Evolutionary conservation across 192 early-diverging fungal species (phyloP).

Genomic region (Podila minutissima): DNA sequence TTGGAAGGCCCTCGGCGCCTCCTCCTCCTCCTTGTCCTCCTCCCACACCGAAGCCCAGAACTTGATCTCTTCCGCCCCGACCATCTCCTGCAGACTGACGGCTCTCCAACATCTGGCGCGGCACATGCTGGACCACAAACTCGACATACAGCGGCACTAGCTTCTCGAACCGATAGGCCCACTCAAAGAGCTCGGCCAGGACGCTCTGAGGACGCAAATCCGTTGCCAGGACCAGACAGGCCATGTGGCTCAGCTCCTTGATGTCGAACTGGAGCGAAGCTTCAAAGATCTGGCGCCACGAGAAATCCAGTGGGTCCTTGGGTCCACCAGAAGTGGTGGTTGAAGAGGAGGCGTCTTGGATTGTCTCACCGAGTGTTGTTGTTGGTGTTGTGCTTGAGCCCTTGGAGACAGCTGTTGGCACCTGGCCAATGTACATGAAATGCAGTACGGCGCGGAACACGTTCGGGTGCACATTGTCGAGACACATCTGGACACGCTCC

Average conservation of each 20-base stretch:
- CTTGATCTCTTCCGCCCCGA: background rate
- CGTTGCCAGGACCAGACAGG: conserved; percentile 17
- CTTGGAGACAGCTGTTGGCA: conserved; percentile 3
- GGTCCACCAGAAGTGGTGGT: background rate
- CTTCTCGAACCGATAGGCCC: conserved; percentile 24
- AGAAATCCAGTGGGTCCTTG: conserved; percentile 2
- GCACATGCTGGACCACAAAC: conserved; percentile 31
- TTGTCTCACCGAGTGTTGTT: background rate
- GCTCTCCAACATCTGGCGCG: background rate
- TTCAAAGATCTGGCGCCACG: conserved; percentile 37
- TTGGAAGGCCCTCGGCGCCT: background rate
- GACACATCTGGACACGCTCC: conserved; percentile 1
- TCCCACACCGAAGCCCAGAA: background rate
- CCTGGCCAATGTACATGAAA: conserved; percentile 47
- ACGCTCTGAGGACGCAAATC: conserved; percentile 8
- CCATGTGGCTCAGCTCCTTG: conserved; percentile 15
- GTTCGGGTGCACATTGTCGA: conserved; percentile 7
- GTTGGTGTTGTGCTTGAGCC: background rate
- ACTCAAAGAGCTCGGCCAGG: conserved; percentile 32
- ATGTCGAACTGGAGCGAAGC: conserved; percentile 15
- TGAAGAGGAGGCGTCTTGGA: background rate
- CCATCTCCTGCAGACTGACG: background rate
- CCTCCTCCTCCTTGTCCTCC: background rate
- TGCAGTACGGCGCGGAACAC: conserved; percentile 31
- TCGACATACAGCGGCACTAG: conserved; percentile 28